Evolutionary conservation across 176 grass and related monocot species (phyloP).

Genomic region (Hordeum vulgare): DNA sequence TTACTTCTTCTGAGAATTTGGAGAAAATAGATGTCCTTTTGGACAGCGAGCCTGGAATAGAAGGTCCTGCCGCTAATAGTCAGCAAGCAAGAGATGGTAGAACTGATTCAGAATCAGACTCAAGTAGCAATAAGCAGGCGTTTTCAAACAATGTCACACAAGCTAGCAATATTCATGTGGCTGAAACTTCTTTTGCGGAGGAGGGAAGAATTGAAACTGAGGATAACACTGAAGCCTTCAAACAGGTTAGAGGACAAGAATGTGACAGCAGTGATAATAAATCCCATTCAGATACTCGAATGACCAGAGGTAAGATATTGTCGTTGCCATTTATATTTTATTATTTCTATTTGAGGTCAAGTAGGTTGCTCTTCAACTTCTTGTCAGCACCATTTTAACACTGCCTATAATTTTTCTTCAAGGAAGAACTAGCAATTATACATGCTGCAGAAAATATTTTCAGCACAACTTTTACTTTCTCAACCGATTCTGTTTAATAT

Average conservation of each 20-base stretch:
- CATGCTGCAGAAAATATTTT: not conserved
- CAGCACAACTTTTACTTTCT: not conserved
- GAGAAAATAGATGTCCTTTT: conserved; percentile 30
- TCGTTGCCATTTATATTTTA: conserved; percentile 3
- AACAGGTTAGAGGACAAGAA: conserved; percentile 43
- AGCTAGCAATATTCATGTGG: conserved; percentile 26
- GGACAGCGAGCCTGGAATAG: conserved; percentile 6
- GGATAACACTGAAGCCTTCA: conserved; percentile 27
- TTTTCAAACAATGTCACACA: conserved; percentile 19
- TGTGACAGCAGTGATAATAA: conserved; percentile 52
- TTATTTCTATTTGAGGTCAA: not conserved
- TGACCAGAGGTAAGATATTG: conserved; percentile 50
- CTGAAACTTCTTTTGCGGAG: conserved; percentile 18
- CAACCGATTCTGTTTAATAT: conserved; percentile 1
- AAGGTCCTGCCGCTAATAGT: conserved; percentile 19
- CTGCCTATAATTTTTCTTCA: not conserved
- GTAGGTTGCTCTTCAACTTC: conserved; percentile 5
- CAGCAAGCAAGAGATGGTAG: conserved; percentile 20
- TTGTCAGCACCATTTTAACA: conserved; percentile 22
- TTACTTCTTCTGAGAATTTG: conserved; percentile 39
- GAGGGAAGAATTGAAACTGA: conserved; percentile 19
- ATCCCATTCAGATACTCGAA: conserved; percentile 36
- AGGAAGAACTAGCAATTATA: conserved; percentile 4
- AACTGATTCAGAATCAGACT: conserved; percentile 24
- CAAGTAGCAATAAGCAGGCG: conserved; percentile 16